Conservation (phyloP, 768 basidiomycete genomes). For the Porpolomopsis calyptriformis region DNA sequence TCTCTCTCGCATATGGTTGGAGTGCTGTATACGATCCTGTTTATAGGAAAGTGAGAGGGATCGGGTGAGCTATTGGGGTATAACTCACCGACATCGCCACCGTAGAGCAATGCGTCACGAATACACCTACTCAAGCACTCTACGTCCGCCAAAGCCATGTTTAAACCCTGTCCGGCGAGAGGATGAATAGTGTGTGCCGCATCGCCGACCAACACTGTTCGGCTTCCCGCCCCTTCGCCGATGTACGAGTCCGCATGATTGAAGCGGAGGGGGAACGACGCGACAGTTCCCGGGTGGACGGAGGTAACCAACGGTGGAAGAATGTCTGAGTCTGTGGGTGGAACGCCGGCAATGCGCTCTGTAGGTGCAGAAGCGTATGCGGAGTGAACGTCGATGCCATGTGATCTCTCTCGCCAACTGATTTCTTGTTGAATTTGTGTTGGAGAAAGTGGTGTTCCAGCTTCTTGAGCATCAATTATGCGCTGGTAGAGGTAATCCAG, state of each 20-base stretch:
- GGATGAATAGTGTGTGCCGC: constrained; percentile 95
- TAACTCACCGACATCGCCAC: constrained; percentile 73
- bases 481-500: constrained; percentile 54
- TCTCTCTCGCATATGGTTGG: constrained; percentile 62
- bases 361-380: constrained; percentile 45
- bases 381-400: constrained; percentile 53
- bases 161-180: constrained; percentile 91
- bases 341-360: constrained; percentile 33
- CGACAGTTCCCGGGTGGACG: constrained; percentile 63
- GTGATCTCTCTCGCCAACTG: constrained; percentile 61
- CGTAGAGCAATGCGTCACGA: constrained; percentile 40
- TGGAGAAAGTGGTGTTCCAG: constrained; percentile 35
- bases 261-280: constrained; percentile 84
- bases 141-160: constrained; percentile 86
- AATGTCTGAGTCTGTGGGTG: constrained; percentile 46
- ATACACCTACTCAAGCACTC: constrained; percentile 61
- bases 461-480: constrained; percentile 43
- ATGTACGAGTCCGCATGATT: constrained; percentile 83
- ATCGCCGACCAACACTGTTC: constrained; percentile 89
- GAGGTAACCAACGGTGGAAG: constrained; percentile 68
- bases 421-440: constrained; percentile 52
- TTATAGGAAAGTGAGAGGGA: not conserved
- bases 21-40: constrained; percentile 69
- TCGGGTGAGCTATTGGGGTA: not conserved
- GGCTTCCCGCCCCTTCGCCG: constrained; percentile 51